phyloP scores from a whole-genome alignment of 768 basidiomycete species.

The Naganishia onofrii region DNA sequence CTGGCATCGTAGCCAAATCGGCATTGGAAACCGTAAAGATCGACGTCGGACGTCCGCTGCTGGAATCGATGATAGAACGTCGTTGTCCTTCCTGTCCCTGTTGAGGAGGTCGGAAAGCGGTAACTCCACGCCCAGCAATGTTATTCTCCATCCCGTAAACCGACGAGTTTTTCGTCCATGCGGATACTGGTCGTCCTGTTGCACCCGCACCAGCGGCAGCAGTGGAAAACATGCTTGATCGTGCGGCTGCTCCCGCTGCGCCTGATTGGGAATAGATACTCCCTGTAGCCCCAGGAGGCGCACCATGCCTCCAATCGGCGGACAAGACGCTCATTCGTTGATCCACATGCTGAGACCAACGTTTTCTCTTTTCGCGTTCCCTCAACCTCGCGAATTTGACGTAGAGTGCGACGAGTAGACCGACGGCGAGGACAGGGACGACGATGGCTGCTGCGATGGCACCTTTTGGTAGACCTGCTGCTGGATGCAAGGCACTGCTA shows the following conservation, averaged over 20 bases:
- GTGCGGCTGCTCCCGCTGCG: conserved; percentile 32
- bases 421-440: conserved; percentile 46
- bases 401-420: conserved; percentile 39
- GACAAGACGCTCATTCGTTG: conserved; percentile 45
- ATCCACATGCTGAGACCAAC: conserved; percentile 50
- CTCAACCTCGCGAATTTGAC: conserved; percentile 46
- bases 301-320: conserved; percentile 49
- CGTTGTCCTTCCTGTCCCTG: background rate
- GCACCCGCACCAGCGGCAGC: background rate
- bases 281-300: conserved; percentile 10
- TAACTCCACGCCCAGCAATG: conserved; percentile 48
- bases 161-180: conserved; percentile 14
- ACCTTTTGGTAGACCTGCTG: conserved; percentile 43
- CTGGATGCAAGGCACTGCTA: conserved; percentile 39
- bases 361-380: conserved; percentile 49
- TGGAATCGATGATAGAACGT: background rate
- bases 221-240: conserved; percentile 22
- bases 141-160: conserved; percentile 46
- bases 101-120: conserved; percentile 19
- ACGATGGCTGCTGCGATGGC: conserved; percentile 50
- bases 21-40: conserved; percentile 36
- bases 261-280: conserved; percentile 2
- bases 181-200: conserved; percentile 1
- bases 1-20: conserved; percentile 34
- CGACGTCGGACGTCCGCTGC: conserved; percentile 7